These are phyloP conservation scores for Rhododendron simsii DNA, from an alignment of 148 eudicot species.

Conservation along the genomic window DNA sequence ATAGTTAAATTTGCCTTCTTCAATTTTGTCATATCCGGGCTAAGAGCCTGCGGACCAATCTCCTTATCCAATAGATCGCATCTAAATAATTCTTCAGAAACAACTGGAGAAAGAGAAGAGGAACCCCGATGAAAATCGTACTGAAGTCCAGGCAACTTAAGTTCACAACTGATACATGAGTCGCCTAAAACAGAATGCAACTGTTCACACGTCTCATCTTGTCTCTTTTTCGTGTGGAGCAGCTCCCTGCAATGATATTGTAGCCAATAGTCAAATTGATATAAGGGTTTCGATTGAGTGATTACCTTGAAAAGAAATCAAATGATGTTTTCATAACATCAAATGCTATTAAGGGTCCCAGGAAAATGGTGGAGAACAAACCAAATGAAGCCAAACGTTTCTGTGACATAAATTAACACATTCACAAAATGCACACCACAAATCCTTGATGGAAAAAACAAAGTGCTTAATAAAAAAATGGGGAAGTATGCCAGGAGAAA, in stretches of 20 bases:
- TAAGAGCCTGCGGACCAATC: conserved; percentile 38
- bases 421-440: not conserved
- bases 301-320: not conserved
- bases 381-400: not conserved
- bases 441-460: not conserved
- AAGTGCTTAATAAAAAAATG: not conserved
- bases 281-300: not conserved
- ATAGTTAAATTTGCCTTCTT: not conserved
- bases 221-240: conserved; percentile 63
- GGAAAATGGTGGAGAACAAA: not conserved
- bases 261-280: not conserved
- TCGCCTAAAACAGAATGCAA: conserved; percentile 60
- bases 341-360: not conserved
- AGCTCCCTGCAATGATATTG: conserved; percentile 42
- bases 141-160: conserved; percentile 64
- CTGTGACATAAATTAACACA: not conserved
- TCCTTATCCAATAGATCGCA: conserved; percentile 42
- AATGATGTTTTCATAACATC: not conserved
- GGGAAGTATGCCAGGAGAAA: not conserved
- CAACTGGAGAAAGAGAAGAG: conserved; percentile 55
- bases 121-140: conserved; percentile 49
- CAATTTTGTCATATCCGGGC: conserved; percentile 17
- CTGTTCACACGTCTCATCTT: conserved; percentile 50
- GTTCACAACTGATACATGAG: conserved; percentile 69
- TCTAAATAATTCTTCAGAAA: conserved; percentile 63